Base-by-base conservation (phyloP, 1,139 yeast genomes). In the Suhomyces chickasaworum region DNA sequence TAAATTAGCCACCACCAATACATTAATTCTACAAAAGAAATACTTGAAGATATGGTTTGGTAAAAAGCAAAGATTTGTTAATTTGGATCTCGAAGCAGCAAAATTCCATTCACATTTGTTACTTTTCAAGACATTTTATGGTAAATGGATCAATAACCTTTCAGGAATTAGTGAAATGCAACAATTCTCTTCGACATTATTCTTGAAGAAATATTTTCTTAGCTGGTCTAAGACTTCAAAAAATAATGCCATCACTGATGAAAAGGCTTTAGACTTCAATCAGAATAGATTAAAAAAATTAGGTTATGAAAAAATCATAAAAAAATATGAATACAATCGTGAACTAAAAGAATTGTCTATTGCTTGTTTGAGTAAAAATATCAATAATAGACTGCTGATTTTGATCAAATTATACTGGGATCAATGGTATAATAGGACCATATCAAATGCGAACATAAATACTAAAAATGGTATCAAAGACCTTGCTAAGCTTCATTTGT, bases 11-110 rank as follows among this genome's bases (percentile, higher is more conserved):
- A 13, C 4, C 12, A 9, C 8, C 8, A 27, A 17, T 9, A 7
- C 5, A 9, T 6, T 18, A 1, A 10, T 13, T 10, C 29, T 42
- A 15, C 36, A 45, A 17, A 40, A 49, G 16, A 39, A 31, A 7
- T 34, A 44, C 16, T 41, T 59, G 9, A 47, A 51, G 34, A 37
- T 34, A 16, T 61, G 65, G 65, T 58, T 52, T 45, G 47, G 46
- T 5, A 56, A 51, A 39, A 43, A 29, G 18, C 36, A 39, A 7
- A 48, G 44, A 25, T 48, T 52, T 22, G 37, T 40, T 2, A 49
- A 48, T 8, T 44, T 59, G 23, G 51, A 53, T 3, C n/a, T 31
- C 3, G 58, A 54, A 21, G 56, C 62, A 0, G 29, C 51, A 6
- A 31, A 34, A 3, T 53, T 52, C 25, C 46, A 50, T 22, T 9